Evolutionary conservation across 345 rosid genomes (phyloP).

Genomic region (Eucalyptus marginata): DNA sequence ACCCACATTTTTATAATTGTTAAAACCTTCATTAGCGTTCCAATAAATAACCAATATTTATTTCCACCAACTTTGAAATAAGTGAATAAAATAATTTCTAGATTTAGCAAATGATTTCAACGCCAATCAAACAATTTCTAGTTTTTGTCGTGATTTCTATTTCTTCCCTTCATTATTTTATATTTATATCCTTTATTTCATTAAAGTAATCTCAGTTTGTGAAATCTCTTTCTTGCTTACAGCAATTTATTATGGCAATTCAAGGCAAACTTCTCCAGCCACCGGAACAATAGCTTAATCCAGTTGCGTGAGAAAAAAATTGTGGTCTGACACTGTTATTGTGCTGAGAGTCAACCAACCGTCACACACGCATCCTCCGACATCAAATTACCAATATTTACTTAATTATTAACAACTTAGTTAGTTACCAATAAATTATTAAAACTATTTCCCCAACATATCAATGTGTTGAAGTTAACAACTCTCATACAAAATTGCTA

Average conservation of each 20-base stretch:
- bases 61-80: background rate
- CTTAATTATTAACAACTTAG: background rate
- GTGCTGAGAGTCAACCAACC: background rate
- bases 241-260: too few species aligned
- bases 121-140: background rate
- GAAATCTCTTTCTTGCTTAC: background rate
- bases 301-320: too few species aligned
- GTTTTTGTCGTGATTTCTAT: background rate
- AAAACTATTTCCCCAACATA: background rate
- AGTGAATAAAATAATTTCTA: background rate
- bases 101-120: background rate
- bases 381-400: background rate
- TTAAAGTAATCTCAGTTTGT: background rate
- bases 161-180: background rate
- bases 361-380: background rate
- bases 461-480: background rate
- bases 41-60: background rate
- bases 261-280: too few species aligned
- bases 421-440: background rate
- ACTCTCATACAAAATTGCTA: background rate
- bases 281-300: too few species aligned
- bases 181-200: background rate
- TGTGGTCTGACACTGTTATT: too few species aligned
- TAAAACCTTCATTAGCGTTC: background rate
- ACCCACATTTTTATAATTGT: background rate